Evolutionary conservation across 352 stramenopile genomes (phyloP).

Genomic region (Globisporangium emineosum): DNA sequence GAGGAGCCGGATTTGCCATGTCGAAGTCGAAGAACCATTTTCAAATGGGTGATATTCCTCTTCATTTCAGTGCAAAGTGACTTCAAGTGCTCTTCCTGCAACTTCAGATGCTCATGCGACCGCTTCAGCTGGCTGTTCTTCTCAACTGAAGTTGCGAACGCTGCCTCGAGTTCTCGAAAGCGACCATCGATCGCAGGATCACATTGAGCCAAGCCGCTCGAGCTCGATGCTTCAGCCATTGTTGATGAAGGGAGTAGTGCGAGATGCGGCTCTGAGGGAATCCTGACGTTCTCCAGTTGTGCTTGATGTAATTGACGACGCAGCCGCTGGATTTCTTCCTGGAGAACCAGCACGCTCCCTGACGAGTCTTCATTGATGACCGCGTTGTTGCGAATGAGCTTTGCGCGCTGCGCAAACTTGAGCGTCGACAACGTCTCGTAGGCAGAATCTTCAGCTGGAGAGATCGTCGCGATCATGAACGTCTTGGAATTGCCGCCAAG

Average conservation of each 20-base stretch:
- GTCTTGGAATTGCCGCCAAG: no score
- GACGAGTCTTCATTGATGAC: slow-evolving; percentile 81
- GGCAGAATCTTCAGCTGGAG: slow-evolving; percentile 80
- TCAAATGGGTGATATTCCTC: slow-evolving; percentile 48
- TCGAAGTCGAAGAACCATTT: slow-evolving; percentile 52
- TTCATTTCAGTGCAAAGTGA: slow-evolving; percentile 58
- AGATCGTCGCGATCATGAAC: slow-evolving; percentile 84
- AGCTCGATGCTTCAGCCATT: not conserved
- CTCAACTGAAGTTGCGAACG: slow-evolving; percentile 55
- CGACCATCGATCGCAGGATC: slow-evolving; percentile 39
- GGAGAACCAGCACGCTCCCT: slow-evolving; percentile 54
- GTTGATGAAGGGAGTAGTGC: not conserved
- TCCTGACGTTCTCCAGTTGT: slow-evolving; percentile 27
- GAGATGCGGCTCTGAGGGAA: slow-evolving; percentile 16
- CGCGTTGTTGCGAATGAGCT: slow-evolving; percentile 84
- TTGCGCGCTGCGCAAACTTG: slow-evolving; percentile 82
- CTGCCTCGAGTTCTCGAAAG: slow-evolving; percentile 62
- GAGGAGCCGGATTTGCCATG: slow-evolving; percentile 7
- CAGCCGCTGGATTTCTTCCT: slow-evolving; percentile 72
- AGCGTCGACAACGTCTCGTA: slow-evolving; percentile 83
- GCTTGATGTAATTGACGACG: slow-evolving; percentile 56
- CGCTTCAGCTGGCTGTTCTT: slow-evolving; percentile 54
- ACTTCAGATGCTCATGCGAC: slow-evolving; percentile 48
- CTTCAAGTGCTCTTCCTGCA: slow-evolving; percentile 53
- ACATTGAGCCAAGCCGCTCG: slow-evolving; percentile 15